Base-by-base conservation (phyloP, 208 protist species). In the Leishmania mexicana region DNA sequence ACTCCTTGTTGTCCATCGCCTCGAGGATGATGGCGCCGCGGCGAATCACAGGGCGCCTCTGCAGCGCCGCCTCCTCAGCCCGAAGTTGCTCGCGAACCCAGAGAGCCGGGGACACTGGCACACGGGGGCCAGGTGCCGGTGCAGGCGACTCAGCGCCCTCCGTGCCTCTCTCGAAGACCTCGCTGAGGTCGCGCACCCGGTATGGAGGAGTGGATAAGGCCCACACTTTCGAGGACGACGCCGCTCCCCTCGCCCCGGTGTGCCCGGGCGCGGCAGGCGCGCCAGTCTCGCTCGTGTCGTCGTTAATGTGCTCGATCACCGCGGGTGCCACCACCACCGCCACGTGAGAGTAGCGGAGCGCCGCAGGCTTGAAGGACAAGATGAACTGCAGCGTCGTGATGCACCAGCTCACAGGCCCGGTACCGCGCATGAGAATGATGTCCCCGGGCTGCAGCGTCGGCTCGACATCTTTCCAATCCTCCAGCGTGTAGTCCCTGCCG, bases 341-440 rank as follows among this genome's bases (percentile, higher is more conserved):
- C 24, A 95, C 91, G 77, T 97, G 94, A 58, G 94, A 97, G 84
- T 96, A 97, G 8, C 89, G 89, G 83, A 97, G 58, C 42, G 90
- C 88, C 0, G 85, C 75, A 0, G 92, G 85, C 13, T 77, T 83
- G 80, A 93, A 64, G 75, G 81, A 85, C 42, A 87, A 85, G 38
- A 81, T 77, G 65, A 93, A 91, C 85, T 95, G 91, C 17, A 90
- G 81, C 3, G 83, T 87, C 5, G 82, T 75, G 62, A 96, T 97
- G 64, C 65, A 79, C 82, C 87, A 89, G 76, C 92, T 96, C 80
- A 90, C 84, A 5, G 68, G 54, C 40, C 91, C 92, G 8, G 53
- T 86, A 38, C 94, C 94, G 67, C 89, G 87, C 86, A 97, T 88
- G 17, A 97, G 87, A 8, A 97, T 58, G 17, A 97, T 79, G 76